These are phyloP conservation scores for Penicillium sclerotigenum DNA, from an alignment of 2,329 filamentous ascomycete species.

Conservation along the genomic window DNA sequence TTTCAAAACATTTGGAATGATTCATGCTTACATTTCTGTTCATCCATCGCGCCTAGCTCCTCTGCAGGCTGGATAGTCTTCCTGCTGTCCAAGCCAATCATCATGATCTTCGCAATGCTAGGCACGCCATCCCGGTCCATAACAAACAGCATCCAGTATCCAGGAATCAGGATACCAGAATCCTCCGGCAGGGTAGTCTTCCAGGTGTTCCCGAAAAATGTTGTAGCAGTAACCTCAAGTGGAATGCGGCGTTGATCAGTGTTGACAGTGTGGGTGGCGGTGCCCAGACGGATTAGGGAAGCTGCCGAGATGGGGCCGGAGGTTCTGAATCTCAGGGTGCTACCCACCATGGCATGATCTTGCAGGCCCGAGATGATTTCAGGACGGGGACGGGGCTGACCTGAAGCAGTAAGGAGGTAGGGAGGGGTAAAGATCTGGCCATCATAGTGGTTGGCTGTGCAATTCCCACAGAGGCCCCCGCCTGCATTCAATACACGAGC, in stretches of 20 bases:
- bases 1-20: too few relatives aligned
- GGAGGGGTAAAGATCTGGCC: slow-evolving; percentile 56
- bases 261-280: slow-evolving; percentile 55
- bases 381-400: slow-evolving; percentile 42
- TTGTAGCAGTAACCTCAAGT: slow-evolving; percentile 25
- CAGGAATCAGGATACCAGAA: slow-evolving; percentile 50
- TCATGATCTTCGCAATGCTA: slow-evolving; percentile 5
- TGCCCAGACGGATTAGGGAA: slow-evolving; percentile 50
- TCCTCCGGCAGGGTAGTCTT: slow-evolving; percentile 44
- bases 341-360: slow-evolving; percentile 33
- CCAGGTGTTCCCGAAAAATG: neutral
- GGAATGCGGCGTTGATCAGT: slow-evolving; percentile 57
- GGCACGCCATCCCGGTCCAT: slow-evolving; percentile 22
- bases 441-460: slow-evolving; percentile 52
- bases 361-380: slow-evolving; percentile 36
- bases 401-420: slow-evolving; percentile 52
- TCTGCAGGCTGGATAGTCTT: neutral
- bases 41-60: neutral
- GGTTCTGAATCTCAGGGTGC: slow-evolving; percentile 49
- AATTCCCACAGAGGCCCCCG: slow-evolving; percentile 53
- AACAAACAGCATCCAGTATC: slow-evolving; percentile 55
- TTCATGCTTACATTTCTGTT: slow-evolving; percentile 1
- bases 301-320: slow-evolving; percentile 19
- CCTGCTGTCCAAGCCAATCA: neutral
- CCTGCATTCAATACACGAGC: slow-evolving; percentile 52